Conservation (phyloP, 768 basidiomycete genomes). For the Plicaturopsis crispa region DNA sequence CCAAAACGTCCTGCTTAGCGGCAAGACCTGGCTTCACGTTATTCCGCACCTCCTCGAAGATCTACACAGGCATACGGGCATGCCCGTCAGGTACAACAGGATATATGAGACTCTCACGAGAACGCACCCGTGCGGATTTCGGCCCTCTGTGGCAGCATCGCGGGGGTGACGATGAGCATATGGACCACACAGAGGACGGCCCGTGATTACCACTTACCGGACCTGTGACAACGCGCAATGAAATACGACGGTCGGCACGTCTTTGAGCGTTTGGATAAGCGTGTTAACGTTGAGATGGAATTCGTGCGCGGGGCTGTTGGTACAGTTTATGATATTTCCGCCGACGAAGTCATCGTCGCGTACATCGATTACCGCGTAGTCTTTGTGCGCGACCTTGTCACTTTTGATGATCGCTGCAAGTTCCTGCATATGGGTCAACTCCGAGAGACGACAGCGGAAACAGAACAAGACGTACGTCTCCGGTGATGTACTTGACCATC, state of each 20-base stretch:
- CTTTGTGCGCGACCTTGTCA: constrained; percentile 48
- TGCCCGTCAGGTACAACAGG: too few relatives aligned
- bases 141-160: constrained; percentile 69
- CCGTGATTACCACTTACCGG: constrained; percentile 60
- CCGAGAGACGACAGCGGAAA: constrained; percentile 1
- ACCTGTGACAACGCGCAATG: constrained; percentile 75
- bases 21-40: constrained; percentile 34
- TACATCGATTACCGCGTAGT: constrained; percentile 77
- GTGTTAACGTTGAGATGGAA: constrained; percentile 52
- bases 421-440: constrained; percentile 35
- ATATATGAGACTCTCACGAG: too few relatives aligned
- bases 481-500: constrained; percentile 29
- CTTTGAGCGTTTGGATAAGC: constrained; percentile 53
- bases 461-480: constrained; percentile 24
- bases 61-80: constrained; percentile 26
- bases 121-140: constrained; percentile 61
- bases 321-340: constrained; percentile 65
- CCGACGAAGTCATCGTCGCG: constrained; percentile 77
- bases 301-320: constrained; percentile 53
- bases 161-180: too few relatives aligned
- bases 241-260: constrained; percentile 60
- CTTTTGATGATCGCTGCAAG: constrained; percentile 65
- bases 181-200: too few relatives aligned
- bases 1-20: constrained; percentile 53
- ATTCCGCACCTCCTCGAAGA: constrained; percentile 58